Evolutionary conservation across 176 grass and related monocot species (phyloP), one percentile per base, ranked within the genome.

Genomic region (Triticum turgidum): DNA sequence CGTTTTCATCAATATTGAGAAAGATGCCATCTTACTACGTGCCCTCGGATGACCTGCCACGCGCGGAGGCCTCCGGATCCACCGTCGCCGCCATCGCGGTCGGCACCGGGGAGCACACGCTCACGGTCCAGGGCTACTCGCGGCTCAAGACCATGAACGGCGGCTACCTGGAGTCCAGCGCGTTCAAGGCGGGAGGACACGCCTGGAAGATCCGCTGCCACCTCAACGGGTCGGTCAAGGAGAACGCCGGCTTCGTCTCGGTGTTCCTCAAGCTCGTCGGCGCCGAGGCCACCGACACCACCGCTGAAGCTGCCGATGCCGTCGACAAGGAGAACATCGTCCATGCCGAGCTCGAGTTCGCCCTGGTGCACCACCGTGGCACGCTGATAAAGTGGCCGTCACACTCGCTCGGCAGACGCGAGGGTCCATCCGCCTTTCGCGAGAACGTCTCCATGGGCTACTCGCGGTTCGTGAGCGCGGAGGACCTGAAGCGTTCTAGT

Each of bases 111-210:
- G 13, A 33, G 59, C 79, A 33, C 62, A 21, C 66, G 79, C 44
- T 82, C 18, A 54, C 34, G 44, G 27, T 82, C 44, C 42, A 69
- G 11, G 80, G 80, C 27, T 82, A 37, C 80, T 35, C 44, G 42
- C 44, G 47, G 10, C 80, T 82, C 11, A 68, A 82, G 3, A 30
- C 4, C 8, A 35, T n/a, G 18, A 67, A 33, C 44, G 29, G 80
- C 11, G n/a, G 3, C 18, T 68, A 8, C 80, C 11, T 69, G 42
- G 5, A 4, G 15, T 81, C 79, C 25, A 10, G 22, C 42, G 29
- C 2, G 18, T 82, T 81, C 79, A 6, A 17, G 38, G 62, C 14
- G 6, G 79, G 22, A 30, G 62, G 79, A 15, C 39, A 82, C 65
- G 5, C 65, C 9, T 82, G 80, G 65, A 30, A 5, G 41, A 20